phyloP scores from a whole-genome alignment of 176 grass and related monocot genomes.

The Melocanna baccifera region DNA sequence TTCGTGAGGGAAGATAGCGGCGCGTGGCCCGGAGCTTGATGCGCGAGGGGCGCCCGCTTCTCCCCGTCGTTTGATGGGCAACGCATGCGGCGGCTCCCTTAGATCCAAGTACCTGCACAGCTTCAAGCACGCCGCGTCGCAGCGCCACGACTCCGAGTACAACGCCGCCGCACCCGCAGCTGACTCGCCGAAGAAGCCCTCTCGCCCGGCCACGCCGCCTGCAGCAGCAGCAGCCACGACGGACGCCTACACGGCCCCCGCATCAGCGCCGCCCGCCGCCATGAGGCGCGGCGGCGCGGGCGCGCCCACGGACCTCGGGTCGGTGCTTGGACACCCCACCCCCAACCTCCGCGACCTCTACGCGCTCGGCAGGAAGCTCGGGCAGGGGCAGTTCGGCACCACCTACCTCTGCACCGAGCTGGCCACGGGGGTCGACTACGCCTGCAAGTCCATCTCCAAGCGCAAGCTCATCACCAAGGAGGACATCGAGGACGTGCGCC shows the following conservation, averaged over 20 bases:
- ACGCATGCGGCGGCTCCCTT: slow-evolving; percentile 76
- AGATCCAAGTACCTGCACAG: slow-evolving; percentile 60
- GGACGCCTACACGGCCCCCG: slow-evolving; percentile 32
- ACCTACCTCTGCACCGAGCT: slow-evolving; percentile 89
- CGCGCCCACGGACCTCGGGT: slow-evolving; percentile 40
- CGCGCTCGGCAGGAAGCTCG: slow-evolving; percentile 65
- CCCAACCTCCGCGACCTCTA: slow-evolving; percentile 79
- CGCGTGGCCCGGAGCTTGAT: slow-evolving; percentile 17
- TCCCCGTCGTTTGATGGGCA: slow-evolving; percentile 90
- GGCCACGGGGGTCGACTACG: slow-evolving; percentile 64
- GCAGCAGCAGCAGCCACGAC: slow-evolving; percentile 24
- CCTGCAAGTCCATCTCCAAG: slow-evolving; percentile 96
- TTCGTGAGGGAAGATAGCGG: neutral
- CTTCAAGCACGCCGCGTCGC: slow-evolving; percentile 50
- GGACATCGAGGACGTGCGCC: slow-evolving; percentile 93
- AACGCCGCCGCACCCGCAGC: slow-evolving; percentile 11
- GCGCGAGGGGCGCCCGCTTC: slow-evolving; percentile 25
- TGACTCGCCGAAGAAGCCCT: slow-evolving; percentile 51
- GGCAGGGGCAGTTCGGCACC: slow-evolving; percentile 93
- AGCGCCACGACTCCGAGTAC: slow-evolving; percentile 39
- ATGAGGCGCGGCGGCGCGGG: slow-evolving; percentile 49
- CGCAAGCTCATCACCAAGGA: slow-evolving; percentile 92
- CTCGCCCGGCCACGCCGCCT: slow-evolving; percentile 6
- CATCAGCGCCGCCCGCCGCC: slow-evolving; percentile 20
- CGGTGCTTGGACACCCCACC: slow-evolving; percentile 74